Conservation (phyloP, 2,329 filamentous ascomycete species). For the Cytospora chrysosperma region DNA sequence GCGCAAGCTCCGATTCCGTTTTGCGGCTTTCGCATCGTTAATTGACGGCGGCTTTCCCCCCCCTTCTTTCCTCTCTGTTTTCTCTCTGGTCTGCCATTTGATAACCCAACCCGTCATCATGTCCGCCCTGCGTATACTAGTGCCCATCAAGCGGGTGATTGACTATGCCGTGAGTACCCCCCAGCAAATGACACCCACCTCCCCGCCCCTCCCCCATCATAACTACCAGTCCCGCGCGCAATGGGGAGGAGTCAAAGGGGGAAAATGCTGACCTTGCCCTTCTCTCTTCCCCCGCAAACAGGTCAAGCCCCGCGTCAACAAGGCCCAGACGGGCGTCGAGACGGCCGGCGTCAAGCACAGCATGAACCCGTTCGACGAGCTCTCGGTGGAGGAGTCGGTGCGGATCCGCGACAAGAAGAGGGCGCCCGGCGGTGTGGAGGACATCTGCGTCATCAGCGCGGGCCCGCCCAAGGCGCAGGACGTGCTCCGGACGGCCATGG, state of each 20-base stretch:
- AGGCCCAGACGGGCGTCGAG: slow-evolving; percentile 81
- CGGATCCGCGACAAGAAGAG: slow-evolving; percentile 86
- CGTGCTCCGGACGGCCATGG: slow-evolving; percentile 92
- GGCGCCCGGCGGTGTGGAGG: slow-evolving; percentile 72
- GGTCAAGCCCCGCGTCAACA: slow-evolving; percentile 71
- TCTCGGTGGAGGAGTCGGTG: slow-evolving; percentile 94
- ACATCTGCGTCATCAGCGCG: slow-evolving; percentile 87
- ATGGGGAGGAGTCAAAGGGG: background rate
- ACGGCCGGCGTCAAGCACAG: slow-evolving; percentile 92
- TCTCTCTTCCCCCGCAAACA: slow-evolving; percentile 32
- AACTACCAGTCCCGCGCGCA: background rate
- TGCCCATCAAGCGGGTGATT: slow-evolving; percentile 81
- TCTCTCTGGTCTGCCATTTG: slow-evolving; percentile 24
- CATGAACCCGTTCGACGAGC: slow-evolving; percentile 99
- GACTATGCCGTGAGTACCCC: slow-evolving; percentile 71
- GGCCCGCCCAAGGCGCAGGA: slow-evolving; percentile 87
- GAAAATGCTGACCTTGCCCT: slow-evolving; percentile 5
- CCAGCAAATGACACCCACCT: background rate
- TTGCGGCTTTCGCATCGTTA: slow-evolving; percentile 13
- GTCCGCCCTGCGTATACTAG: slow-evolving; percentile 71
- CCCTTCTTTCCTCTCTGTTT: slow-evolving; percentile 23
- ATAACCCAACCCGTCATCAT: slow-evolving; percentile 40
- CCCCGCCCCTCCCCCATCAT: background rate
- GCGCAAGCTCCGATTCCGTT: slow-evolving; percentile 14
- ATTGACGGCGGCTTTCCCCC: slow-evolving; percentile 3